A percentile compares a stretch with the other conserved stretches of the same genome.
These are phyloP conservation scores for Amanita inopinata DNA, from an alignment of 768 basidiomycete species.

Conservation along the genomic window DNA sequence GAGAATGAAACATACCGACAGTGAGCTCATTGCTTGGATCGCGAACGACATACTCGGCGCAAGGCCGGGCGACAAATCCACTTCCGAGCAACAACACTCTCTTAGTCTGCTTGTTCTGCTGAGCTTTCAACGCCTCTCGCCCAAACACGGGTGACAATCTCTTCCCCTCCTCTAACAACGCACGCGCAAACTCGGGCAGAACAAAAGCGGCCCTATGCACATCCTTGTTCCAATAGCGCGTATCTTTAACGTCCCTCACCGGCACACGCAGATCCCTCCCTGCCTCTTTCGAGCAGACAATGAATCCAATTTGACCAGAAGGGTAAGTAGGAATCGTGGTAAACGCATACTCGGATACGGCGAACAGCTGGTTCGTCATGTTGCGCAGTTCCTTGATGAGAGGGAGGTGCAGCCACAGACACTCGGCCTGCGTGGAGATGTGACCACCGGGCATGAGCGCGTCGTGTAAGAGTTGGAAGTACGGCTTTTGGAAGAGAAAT, in stretches of 20 bases:
- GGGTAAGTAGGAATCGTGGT: slow-evolving; percentile 98
- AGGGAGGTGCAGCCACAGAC: slow-evolving; percentile 86
- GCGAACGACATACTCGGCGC: slow-evolving; percentile 86
- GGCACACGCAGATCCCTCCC: slow-evolving; percentile 64
- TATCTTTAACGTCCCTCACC: slow-evolving; percentile 57
- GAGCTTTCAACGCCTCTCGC: slow-evolving; percentile 37
- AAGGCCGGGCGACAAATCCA: slow-evolving; percentile 94
- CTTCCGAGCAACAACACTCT: slow-evolving; percentile 86
- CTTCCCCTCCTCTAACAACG: slow-evolving; percentile 61
- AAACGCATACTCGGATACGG: slow-evolving; percentile 80
- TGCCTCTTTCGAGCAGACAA: slow-evolving; percentile 75
- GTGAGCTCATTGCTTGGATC: slow-evolving; percentile 76
- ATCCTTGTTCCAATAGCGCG: slow-evolving; percentile 77
- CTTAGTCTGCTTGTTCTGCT: slow-evolving; percentile 36
- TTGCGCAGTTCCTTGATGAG: slow-evolving; percentile 71
- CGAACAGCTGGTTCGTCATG: slow-evolving; percentile 68
- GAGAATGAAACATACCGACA: slow-evolving; percentile 44
- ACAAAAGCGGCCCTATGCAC: slow-evolving; percentile 80
- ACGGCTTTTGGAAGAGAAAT: slow-evolving; percentile 91
- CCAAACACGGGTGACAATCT: slow-evolving; percentile 73
- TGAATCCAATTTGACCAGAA: slow-evolving; percentile 94
- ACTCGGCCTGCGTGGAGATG: slow-evolving; percentile 95
- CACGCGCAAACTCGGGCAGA: slow-evolving; percentile 86
- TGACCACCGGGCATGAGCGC: slow-evolving; percentile 84
- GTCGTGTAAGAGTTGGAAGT: slow-evolving; percentile 90